These are phyloP conservation scores for Colletotrichum horii DNA, from an alignment of 2,329 filamentous ascomycete genomes.

Conservation along the genomic window DNA sequence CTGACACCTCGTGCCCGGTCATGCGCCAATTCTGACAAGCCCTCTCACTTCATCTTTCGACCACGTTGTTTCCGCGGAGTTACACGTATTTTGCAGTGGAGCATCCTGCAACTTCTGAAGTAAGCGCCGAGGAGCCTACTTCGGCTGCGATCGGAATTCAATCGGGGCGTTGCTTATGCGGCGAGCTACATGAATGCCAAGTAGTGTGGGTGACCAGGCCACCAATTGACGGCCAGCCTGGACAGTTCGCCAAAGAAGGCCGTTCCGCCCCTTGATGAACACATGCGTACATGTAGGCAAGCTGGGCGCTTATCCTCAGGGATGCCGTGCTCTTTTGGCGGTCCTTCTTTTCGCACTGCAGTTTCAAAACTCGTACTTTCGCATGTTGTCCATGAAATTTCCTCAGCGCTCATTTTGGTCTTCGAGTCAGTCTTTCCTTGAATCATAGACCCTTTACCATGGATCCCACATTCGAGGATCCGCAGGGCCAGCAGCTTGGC, in stretches of 20 bases:
- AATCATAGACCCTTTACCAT: background rate
- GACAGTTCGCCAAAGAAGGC: fast-evolving
- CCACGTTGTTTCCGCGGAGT: background rate
- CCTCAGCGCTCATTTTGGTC: too few species aligned
- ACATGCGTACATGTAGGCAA: background rate
- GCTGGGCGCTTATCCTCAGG: background rate
- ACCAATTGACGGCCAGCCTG: background rate
- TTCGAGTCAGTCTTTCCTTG: too few species aligned
- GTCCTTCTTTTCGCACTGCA: fast-evolving
- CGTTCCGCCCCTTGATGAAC: background rate
- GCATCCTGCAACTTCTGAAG: background rate
- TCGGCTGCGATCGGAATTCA: background rate
- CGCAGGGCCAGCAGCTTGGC: too few species aligned
- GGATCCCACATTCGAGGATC: background rate
- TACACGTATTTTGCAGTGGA: background rate
- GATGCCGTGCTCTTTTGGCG: background rate
- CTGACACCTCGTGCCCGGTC: background rate
- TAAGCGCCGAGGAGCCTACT: background rate
- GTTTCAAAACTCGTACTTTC: background rate
- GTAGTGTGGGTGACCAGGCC: background rate
- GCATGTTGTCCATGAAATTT: background rate
- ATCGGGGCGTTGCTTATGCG: background rate
- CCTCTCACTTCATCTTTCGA: background rate
- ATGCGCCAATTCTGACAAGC: background rate
- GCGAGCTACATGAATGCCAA: background rate